These are phyloP conservation scores for Aspergillus sp. DNA, from an alignment of 2,329 filamentous ascomycete species.

Conservation along the genomic window DNA sequence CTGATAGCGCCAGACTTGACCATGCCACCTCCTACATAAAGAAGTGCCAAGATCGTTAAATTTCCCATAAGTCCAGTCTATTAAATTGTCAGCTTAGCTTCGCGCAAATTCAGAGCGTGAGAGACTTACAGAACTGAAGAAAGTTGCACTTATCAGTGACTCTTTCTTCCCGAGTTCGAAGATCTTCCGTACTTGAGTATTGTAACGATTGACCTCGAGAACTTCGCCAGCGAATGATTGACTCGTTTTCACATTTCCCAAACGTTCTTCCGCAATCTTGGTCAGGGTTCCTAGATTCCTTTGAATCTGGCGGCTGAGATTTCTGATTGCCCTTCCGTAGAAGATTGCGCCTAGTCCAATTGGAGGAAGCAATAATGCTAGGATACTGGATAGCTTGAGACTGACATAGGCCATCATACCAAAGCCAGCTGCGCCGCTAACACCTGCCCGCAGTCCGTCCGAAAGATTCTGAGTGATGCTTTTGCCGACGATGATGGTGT, in stretches of 20 bases:
- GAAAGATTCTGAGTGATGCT: slow-evolving; percentile 98
- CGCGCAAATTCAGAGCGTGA: no score
- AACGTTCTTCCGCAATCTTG: slow-evolving; percentile 96
- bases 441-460: slow-evolving; percentile 85
- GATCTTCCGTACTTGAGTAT: slow-evolving; percentile 85
- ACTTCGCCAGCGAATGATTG: slow-evolving; percentile 95
- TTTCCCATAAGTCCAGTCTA: slow-evolving; percentile 91
- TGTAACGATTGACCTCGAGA: slow-evolving; percentile 87
- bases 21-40: slow-evolving; percentile 87
- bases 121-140: slow-evolving; percentile 65
- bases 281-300: slow-evolving; percentile 89
- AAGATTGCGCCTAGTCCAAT: slow-evolving; percentile 88
- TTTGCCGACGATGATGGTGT: slow-evolving; percentile 97
- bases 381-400: slow-evolving; percentile 80
- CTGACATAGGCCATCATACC: slow-evolving; percentile 95
- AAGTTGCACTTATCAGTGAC: slow-evolving; percentile 83
- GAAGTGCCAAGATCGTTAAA: slow-evolving; percentile 87
- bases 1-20: slow-evolving; percentile 83
- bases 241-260: slow-evolving; percentile 94
- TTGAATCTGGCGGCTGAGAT: slow-evolving; percentile 87
- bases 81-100: slow-evolving; percentile 29
- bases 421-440: slow-evolving; percentile 87
- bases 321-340: slow-evolving; percentile 85
- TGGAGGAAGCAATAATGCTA: slow-evolving; percentile 84
- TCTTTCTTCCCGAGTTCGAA: slow-evolving; percentile 86